A percentile compares a stretch with the other conserved stretches of the same genome.
Conservation (phyloP, 495 filamentous ascomycete species). For the Clohesyomyces aquaticus region DNA sequence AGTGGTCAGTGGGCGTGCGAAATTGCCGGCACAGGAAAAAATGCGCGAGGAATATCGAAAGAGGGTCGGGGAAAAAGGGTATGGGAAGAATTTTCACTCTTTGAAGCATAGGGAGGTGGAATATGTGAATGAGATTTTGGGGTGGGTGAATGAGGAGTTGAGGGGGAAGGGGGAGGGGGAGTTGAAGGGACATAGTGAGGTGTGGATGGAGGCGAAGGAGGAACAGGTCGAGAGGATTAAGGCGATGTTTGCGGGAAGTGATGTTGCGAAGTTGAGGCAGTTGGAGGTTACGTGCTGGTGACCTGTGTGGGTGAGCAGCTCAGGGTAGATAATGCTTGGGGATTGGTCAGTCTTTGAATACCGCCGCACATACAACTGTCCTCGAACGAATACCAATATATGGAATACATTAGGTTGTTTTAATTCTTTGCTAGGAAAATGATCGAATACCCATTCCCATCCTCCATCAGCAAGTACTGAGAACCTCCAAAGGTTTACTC, state of each 20-base stretch:
- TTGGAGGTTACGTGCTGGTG: conserved; percentile 2
- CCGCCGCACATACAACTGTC: too few species aligned
- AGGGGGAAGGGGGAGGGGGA: conserved; percentile 40
- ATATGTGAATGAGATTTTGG: conserved; percentile 59
- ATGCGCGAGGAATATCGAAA: conserved; percentile 60
- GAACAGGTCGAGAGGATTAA: conserved; percentile 21
- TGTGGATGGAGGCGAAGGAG: conserved; percentile 23
- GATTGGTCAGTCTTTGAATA: too few species aligned
- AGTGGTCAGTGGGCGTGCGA: conserved; percentile 57
- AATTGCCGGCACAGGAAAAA: conserved; percentile 52
- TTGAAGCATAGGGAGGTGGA: conserved; percentile 56
- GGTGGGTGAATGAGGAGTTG: conserved; percentile 57
- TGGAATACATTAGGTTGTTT: too few species aligned
- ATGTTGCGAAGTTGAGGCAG: background rate
- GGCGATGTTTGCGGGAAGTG: conserved; percentile 12
- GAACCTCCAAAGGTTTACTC: too few species aligned
- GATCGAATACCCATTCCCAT: too few species aligned
- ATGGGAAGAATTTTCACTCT: conserved; percentile 58
- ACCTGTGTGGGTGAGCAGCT: background rate
- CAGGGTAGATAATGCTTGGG: background rate
- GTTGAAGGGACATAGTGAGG: conserved; percentile 53
- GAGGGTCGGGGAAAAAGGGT: conserved; percentile 51
- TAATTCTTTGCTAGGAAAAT: too few species aligned
- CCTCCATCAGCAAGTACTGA: too few species aligned
- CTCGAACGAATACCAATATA: too few species aligned